These are phyloP conservation scores for Alternaria metachromatica DNA, from an alignment of 2,329 filamentous ascomycete genomes.

Conservation along the genomic window DNA sequence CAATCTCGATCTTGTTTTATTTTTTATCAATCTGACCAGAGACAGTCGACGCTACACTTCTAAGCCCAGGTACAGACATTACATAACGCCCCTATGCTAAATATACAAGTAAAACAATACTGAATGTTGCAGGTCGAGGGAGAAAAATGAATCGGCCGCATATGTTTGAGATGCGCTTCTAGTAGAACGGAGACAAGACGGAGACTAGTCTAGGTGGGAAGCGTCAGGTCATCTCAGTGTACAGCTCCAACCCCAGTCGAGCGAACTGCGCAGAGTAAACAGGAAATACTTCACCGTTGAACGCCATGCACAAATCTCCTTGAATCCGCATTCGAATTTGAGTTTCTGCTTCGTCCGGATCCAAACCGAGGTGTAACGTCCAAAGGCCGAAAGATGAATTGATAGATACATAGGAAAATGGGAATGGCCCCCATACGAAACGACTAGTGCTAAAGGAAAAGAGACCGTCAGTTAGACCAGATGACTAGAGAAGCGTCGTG, in stretches of 20 bases:
- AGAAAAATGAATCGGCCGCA: slow-evolving; percentile 14
- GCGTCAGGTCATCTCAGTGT: slow-evolving; percentile 33
- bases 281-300: slow-evolving; percentile 27
- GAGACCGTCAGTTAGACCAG: slow-evolving; percentile 41
- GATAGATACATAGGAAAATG: slow-evolving; percentile 44
- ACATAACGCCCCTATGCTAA: slow-evolving; percentile 15
- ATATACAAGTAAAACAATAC: slow-evolving; percentile 12
- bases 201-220: slow-evolving; percentile 12
- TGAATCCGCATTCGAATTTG: slow-evolving; percentile 17
- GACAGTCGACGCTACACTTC: slow-evolving; percentile 16
- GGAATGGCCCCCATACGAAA: slow-evolving; percentile 20
- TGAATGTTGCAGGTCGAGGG: slow-evolving; percentile 8
- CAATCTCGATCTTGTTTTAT: slow-evolving; percentile 32
- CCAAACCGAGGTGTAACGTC: slow-evolving; percentile 36
- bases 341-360: slow-evolving; percentile 29
- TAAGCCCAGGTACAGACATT: slow-evolving; percentile 19
- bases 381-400: slow-evolving; percentile 35
- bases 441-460: slow-evolving; percentile 36
- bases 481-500: slow-evolving; percentile 24
- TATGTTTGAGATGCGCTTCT: slow-evolving; percentile 9
- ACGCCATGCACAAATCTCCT: slow-evolving; percentile 33
- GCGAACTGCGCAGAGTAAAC: slow-evolving; percentile 22
- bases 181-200: slow-evolving; percentile 5
- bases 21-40: slow-evolving; percentile 28
- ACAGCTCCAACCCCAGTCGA: slow-evolving; percentile 41